Evolutionary conservation across 2,329 filamentous ascomycete species (phyloP).

Genomic region (Calonectria pseudoturangicola): DNA sequence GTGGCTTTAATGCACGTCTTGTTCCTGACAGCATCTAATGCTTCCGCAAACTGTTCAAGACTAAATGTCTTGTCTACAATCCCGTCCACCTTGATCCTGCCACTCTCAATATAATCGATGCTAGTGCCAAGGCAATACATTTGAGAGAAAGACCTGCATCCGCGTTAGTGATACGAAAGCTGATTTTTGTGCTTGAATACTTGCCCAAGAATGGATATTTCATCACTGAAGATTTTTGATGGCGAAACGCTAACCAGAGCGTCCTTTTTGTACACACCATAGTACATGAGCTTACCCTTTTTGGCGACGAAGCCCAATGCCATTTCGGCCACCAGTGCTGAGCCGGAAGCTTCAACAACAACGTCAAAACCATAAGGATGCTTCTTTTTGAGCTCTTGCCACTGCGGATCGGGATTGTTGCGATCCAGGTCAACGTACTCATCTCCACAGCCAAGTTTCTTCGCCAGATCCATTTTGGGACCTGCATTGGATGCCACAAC

Average conservation of each 20-base stretch:
- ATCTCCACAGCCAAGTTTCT: neutral
- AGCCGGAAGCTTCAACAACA: neutral
- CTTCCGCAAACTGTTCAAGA: neutral
- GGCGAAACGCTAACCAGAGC: neutral
- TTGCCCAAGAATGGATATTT: neutral
- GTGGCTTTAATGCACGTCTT: neutral
- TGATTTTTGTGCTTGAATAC: neutral
- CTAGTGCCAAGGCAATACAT: neutral
- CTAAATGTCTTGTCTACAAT: neutral
- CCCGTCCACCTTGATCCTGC: conserved; percentile 2
- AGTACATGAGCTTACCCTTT: neutral
- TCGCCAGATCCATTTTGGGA: neutral
- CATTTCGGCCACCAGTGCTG: neutral
- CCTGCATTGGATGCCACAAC: neutral
- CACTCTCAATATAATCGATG: conserved; percentile 3
- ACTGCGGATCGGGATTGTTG: neutral
- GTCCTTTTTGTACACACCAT: neutral
- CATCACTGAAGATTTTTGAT: neutral
- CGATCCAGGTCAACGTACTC: conserved; percentile 2
- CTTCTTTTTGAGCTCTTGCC: neutral
- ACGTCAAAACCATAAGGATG: conserved; percentile 10
- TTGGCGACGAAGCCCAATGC: neutral
- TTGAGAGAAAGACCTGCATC: neutral
- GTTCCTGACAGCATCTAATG: conserved; percentile 3
- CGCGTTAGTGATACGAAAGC: neutral